phyloP scores from a whole-genome alignment of 768 basidiomycete genomes.

The Gymnopilus junonius region DNA sequence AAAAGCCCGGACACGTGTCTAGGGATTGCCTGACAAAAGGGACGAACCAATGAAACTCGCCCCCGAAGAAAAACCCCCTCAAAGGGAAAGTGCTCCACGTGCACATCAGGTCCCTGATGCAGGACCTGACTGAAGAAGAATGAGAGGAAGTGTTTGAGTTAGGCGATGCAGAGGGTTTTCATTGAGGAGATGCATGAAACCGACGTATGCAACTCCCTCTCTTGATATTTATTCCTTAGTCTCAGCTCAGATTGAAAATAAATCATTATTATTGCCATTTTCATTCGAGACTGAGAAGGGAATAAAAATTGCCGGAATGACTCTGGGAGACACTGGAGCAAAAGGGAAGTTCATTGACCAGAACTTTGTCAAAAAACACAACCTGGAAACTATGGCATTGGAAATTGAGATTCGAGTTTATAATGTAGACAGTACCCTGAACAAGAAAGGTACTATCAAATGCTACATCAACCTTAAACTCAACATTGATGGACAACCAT shows the following conservation, averaged over 20 bases:
- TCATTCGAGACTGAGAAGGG: background rate
- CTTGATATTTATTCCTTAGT: background rate
- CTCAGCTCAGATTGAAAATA: no score
- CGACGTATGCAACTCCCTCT: conserved; percentile 1
- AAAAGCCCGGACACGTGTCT: background rate
- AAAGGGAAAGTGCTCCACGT: background rate
- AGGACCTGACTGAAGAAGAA: background rate
- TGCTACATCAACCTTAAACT: background rate
- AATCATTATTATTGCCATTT: no score
- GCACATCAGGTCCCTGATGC: background rate
- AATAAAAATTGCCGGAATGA: conserved; percentile 1
- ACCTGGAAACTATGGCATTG: background rate
- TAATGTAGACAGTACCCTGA: conserved; percentile 16
- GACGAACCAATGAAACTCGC: background rate
- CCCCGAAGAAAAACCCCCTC: background rate
- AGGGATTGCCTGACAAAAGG: background rate
- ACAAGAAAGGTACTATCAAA: conserved; percentile 12
- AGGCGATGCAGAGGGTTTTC: conserved; percentile 1
- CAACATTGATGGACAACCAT: background rate
- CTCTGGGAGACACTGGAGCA: conserved; percentile 13
- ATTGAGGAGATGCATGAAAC: background rate
- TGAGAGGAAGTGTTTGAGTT: background rate
- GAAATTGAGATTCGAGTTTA: background rate
- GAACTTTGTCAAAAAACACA: background rate
- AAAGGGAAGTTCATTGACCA: conserved; percentile 19